Conservation (phyloP, 2,329 filamentous ascomycete species). For the Verticillium longisporum region DNA sequence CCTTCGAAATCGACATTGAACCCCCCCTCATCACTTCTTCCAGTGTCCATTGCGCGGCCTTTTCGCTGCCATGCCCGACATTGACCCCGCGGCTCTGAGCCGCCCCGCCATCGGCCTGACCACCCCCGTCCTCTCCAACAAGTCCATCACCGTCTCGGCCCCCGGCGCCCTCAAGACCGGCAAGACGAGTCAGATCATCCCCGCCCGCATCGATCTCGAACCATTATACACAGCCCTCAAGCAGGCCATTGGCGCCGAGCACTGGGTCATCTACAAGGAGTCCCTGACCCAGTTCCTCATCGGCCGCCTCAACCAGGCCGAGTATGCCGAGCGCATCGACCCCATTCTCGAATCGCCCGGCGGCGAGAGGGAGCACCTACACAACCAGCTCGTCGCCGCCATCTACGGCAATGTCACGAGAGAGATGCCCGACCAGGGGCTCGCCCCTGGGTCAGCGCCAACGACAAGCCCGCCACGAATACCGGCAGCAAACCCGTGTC, state of each 20-base stretch:
- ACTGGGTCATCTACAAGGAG: conserved; percentile 61
- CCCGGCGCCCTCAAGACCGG: conserved; percentile 41
- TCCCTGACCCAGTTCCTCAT: conserved; percentile 55
- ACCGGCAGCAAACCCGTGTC: conserved; percentile 55
- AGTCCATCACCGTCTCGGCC: conserved; percentile 48
- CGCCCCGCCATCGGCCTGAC: conserved; percentile 51
- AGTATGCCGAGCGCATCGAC: conserved; percentile 53
- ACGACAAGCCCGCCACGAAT: conserved; percentile 56
- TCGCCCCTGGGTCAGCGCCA: conserved; percentile 63
- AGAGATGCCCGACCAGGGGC: conserved; percentile 60
- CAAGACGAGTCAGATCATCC: conserved; percentile 57
- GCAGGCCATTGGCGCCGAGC: conserved; percentile 49
- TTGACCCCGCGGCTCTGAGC: conserved; percentile 63
- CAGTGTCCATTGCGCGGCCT: not conserved
- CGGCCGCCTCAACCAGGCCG: conserved; percentile 56
- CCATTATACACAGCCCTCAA: conserved; percentile 58
- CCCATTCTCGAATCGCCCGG: conserved; percentile 49
- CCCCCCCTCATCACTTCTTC: not conserved
- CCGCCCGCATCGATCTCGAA: conserved; percentile 61
- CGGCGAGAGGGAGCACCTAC: conserved; percentile 55
- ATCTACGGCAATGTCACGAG: conserved; percentile 64
- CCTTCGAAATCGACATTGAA: not conserved
- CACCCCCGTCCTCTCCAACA: conserved; percentile 51
- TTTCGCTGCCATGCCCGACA: conserved; percentile 52
- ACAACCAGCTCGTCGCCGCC: conserved; percentile 61